These are phyloP conservation scores for Malus domestica DNA, from an alignment of 306 rosid species.

Conservation along the genomic window ASM211411v1 NC_041805.1:8523001-8523500, in stretches of 20 bases:
- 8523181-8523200: neutral
- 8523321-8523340: constrained; percentile 51
- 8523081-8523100: too few relatives aligned
- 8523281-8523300: constrained; percentile 78
- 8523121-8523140: too few relatives aligned
- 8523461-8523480: neutral
- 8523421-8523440: constrained; percentile 51
- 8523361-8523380: constrained; percentile 63
- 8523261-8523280: constrained; percentile 59
- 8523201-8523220: neutral
- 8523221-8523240: constrained; percentile 24
- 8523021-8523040: too few relatives aligned
- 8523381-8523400: constrained; percentile 41
- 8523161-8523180: too few relatives aligned
- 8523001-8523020: too few relatives aligned
- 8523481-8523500: neutral
- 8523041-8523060: too few relatives aligned
- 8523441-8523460: constrained; percentile 2
- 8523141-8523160: too few relatives aligned
- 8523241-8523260: constrained; percentile 68
- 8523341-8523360: constrained; percentile 31
- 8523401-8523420: constrained; percentile 53
- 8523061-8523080: too few relatives aligned
- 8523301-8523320: constrained; percentile 43
- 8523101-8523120: too few relatives aligned